A percentile compares a stretch with the other conserved stretches of the same genome.
These are phyloP conservation scores for Multifurca ochricompacta DNA, from an alignment of 768 basidiomycete genomes.

Conservation along the genomic window DNA sequence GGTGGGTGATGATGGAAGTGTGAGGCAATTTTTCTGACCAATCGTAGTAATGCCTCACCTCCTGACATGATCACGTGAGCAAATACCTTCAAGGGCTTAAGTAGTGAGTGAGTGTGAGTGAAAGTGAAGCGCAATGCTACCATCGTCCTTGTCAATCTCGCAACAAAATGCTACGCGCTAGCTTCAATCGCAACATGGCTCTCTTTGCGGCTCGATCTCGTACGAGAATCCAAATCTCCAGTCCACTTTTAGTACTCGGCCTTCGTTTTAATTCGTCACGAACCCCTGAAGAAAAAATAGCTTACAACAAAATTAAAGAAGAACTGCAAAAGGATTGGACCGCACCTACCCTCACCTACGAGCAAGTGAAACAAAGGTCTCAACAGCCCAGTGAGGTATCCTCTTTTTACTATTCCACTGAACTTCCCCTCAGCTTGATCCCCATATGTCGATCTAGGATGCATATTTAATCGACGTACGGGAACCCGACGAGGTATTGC, in stretches of 20 bases:
- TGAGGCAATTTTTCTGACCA: conserved; percentile 18
- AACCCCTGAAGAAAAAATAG: conserved; percentile 27
- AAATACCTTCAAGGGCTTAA: background rate
- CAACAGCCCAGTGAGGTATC: conserved; percentile 61
- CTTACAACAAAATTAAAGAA: conserved; percentile 33
- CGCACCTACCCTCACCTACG: conserved; percentile 63
- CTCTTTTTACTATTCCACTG: conserved; percentile 13
- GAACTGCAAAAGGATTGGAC: conserved; percentile 66
- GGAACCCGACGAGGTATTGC: conserved; percentile 42
- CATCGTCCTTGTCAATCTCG: too few relatives aligned
- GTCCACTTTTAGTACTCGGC: conserved; percentile 1
- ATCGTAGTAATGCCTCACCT: conserved; percentile 12
- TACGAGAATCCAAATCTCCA: background rate
- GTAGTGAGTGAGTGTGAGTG: background rate
- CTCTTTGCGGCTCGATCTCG: background rate
- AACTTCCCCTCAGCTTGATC: too few relatives aligned
- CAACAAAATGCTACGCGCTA: conserved; percentile 3
- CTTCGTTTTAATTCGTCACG: conserved; percentile 18
- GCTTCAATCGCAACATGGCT: background rate
- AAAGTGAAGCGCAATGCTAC: background rate
- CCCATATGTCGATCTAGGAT: conserved; percentile 36
- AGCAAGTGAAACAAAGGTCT: conserved; percentile 73
- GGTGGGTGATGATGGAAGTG: too few relatives aligned
- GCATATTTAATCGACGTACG: conserved; percentile 83
- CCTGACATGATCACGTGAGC: background rate